Conservation (phyloP, 257 asterid species). For the Lycium barbarum region DNA sequence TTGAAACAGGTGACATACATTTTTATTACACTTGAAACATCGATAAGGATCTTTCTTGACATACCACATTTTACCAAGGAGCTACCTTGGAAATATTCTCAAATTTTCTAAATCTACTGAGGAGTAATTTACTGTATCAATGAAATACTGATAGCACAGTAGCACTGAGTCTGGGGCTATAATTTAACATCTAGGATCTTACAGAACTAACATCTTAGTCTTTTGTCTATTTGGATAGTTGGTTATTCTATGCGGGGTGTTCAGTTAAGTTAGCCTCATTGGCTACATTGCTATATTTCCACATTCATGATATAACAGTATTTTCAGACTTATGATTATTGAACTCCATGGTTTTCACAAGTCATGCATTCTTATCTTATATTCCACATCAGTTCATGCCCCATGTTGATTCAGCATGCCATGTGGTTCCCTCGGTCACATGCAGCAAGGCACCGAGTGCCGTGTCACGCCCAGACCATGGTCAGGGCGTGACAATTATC, state of each 20-base stretch:
- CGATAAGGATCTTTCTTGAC: background rate
- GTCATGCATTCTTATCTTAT: background rate
- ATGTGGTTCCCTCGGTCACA: no score
- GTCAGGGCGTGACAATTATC: no score
- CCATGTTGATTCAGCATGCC: no score
- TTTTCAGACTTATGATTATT: no score
- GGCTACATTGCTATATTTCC: no score
- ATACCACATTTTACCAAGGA: conserved; percentile 14
- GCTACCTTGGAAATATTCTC: background rate
- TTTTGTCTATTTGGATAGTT: background rate
- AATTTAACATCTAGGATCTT: background rate
- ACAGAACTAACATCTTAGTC: conserved; percentile 10
- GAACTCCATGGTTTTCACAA: no score
- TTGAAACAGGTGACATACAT: background rate
- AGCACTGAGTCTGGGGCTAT: background rate
- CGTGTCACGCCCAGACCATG: no score
- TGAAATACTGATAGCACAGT: background rate
- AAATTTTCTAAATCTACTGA: background rate
- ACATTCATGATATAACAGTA: no score
- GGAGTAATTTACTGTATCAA: background rate
- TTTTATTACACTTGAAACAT: background rate
- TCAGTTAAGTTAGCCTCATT: no score
- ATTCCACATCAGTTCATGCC: no score
- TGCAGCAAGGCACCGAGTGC: no score
- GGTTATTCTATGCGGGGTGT: background rate